A percentile compares a stretch with the other conserved stretches of the same genome.
These are phyloP conservation scores for Urochloa ruziziensis DNA, from an alignment of 176 grass and related monocot genomes.

Conservation along the genomic window DNA sequence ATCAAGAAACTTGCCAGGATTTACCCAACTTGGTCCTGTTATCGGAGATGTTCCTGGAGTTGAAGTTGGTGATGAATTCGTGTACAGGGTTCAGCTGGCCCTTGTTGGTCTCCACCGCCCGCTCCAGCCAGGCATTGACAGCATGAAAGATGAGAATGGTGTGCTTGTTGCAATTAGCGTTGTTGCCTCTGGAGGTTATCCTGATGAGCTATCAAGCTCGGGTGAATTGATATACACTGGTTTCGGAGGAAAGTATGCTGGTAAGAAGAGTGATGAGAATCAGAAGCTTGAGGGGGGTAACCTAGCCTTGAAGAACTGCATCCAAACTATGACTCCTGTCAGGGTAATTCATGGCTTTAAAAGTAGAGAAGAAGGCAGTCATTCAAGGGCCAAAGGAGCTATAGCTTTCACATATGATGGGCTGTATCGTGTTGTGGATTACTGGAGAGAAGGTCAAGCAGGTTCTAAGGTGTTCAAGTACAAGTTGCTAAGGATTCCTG, in stretches of 20 bases:
- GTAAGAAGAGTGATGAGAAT: slow-evolving; percentile 56
- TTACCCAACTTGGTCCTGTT: slow-evolving; percentile 32
- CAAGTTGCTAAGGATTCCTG: slow-evolving; percentile 44
- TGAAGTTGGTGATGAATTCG: slow-evolving; percentile 85
- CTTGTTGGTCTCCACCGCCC: slow-evolving; percentile 70
- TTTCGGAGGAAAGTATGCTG: slow-evolving; percentile 43
- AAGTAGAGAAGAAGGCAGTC: slow-evolving; percentile 14
- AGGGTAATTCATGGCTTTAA: slow-evolving; percentile 66
- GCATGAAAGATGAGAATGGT: slow-evolving; percentile 26
- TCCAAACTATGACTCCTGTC: slow-evolving; percentile 48
- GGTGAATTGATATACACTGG: slow-evolving; percentile 83
- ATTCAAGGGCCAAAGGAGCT: slow-evolving; percentile 39
- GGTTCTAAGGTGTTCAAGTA: slow-evolving; percentile 49
- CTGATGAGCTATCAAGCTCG: slow-evolving; percentile 52
- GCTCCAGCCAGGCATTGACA: slow-evolving; percentile 65
- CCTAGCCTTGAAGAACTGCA: slow-evolving; percentile 65
- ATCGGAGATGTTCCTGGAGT: slow-evolving; percentile 70
- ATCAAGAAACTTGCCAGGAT: slow-evolving; percentile 39
- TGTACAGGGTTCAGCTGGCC: slow-evolving; percentile 61
- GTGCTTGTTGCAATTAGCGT: slow-evolving; percentile 54
- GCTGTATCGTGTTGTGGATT: slow-evolving; percentile 58
- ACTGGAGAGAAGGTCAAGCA: slow-evolving; percentile 21
- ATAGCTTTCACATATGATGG: slow-evolving; percentile 66
- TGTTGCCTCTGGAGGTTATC: slow-evolving; percentile 70
- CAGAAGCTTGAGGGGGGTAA: slow-evolving; percentile 68